Base-by-base conservation (phyloP, 2,329 filamentous ascomycete genomes). In the Hymenoscyphus scutula region DNA sequence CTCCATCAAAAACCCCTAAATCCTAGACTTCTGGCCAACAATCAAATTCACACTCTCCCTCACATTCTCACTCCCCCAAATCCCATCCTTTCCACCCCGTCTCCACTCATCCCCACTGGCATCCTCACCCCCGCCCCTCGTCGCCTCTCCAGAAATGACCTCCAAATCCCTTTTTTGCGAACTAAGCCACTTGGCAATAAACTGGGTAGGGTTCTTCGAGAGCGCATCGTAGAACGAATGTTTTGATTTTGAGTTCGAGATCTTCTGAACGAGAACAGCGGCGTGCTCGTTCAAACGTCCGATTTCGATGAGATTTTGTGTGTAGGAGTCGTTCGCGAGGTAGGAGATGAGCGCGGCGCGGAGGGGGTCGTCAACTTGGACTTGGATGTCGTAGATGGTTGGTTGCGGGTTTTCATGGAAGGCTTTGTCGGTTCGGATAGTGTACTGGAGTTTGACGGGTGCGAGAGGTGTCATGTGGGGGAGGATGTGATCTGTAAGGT, bases 361-460 rank as follows among this genome's bases (percentile, higher is more conserved):
- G 57, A 96, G 81, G 1, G 93, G 91, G 73, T 97, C 92, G 69
- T 96, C 91, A 17, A 97, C 84, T 1, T 87, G 83, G 54, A 99
- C 90, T 70, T 88, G 88, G 56, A 99, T 83, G 76, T 98, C 94
- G 79, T 97, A 97, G 70, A 98, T 82, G 5, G 93, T 97, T 0
- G 91, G 88, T 58, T 85, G 81, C 3, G 91, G 89, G 61, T 87
- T 79, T 68, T 86, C 87, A 73, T 94, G 89, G 72, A 93, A 94
- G 8, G 88, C 86, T 71, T 91, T 83, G 75, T 99, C 95, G 48
- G 97, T 90, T 63, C 94, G 91, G 74, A 99, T 95, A 8, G 93
- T 99, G 79, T 97, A 99, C 25, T 87, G 83, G 37, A 99, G 84
- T 71, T 89, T 88, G 72, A 97, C 84, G 0, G 95, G 92, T 5